Evolutionary conservation across 371 early-diverging fungal genomes (phyloP).

Genomic region (Apophysomyces ossiformis): DNA sequence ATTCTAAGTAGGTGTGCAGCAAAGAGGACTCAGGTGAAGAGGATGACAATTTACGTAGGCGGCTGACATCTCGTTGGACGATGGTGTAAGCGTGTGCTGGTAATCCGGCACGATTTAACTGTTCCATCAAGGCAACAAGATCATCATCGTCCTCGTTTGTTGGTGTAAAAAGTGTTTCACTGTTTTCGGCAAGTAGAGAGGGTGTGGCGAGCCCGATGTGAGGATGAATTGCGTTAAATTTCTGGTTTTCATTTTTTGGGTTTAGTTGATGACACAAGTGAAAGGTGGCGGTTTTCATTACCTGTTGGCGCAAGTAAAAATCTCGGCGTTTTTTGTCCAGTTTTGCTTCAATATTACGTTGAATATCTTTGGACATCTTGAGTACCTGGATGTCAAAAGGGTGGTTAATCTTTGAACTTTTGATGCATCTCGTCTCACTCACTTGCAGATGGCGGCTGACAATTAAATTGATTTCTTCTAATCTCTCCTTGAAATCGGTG

Average conservation of each 20-base stretch:
- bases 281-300: conserved; percentile 18
- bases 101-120: conserved; percentile 60
- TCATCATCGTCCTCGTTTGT: conserved; percentile 63
- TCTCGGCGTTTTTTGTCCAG: conserved; percentile 76
- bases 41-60: conserved; percentile 73
- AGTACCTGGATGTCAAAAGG: conserved; percentile 15
- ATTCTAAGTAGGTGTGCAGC: conserved; percentile 78
- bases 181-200: not conserved
- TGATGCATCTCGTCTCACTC: conserved; percentile 9
- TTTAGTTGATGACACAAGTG: not conserved
- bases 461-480: conserved; percentile 56
- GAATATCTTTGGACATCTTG: conserved; percentile 19
- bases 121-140: conserved; percentile 57
- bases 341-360: conserved; percentile 18
- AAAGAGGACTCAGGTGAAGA: conserved; percentile 81
- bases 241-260: not conserved
- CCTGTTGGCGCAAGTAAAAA: conserved; percentile 80
- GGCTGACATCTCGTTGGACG: conserved; percentile 71
- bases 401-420: not conserved
- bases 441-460: conserved; percentile 77
- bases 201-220: conserved; percentile 3
- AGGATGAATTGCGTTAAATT: conserved; percentile 7
- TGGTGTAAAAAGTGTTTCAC: conserved; percentile 3
- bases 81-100: conserved; percentile 67
- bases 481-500: conserved; percentile 56